phyloP scores from a whole-genome alignment of 495 filamentous ascomycete species.

The Daldinia concentrica region DNA sequence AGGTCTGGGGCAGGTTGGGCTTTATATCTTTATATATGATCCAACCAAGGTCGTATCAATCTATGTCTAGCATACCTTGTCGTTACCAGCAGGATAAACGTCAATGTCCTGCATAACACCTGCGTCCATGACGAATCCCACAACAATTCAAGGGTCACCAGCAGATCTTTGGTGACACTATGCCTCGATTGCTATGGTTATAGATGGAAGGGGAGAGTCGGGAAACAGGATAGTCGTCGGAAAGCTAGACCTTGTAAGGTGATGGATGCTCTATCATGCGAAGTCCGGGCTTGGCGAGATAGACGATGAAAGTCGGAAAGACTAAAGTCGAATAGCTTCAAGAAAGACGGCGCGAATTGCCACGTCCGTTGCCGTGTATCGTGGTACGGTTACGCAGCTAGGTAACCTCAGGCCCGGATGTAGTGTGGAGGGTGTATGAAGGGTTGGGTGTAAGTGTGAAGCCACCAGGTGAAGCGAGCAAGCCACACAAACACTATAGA shows the following conservation, averaged over 20 bases:
- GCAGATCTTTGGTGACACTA: constrained; percentile 40
- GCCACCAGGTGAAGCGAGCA: constrained; percentile 31
- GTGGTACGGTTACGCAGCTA: constrained; percentile 29
- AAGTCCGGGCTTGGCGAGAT: constrained; percentile 36
- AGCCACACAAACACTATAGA: constrained; percentile 30
- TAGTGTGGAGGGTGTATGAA: constrained; percentile 14
- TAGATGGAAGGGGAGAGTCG: constrained; percentile 20
- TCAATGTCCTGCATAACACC: constrained; percentile 51
- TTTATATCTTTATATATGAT: constrained; percentile 18
- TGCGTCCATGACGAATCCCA: constrained; percentile 51
- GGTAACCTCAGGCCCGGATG: constrained; percentile 24
- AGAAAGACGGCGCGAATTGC: constrained; percentile 16
- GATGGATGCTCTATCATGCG: constrained; percentile 30
- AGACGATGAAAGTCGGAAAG: constrained; percentile 25
- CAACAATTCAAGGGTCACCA: constrained; percentile 40
- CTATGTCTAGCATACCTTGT: constrained; percentile 34
- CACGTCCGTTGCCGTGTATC: constrained; percentile 38
- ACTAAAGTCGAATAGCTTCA: background rate
- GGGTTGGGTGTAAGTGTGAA: constrained; percentile 28
- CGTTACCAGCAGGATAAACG: constrained; percentile 48
- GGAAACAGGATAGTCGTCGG: constrained; percentile 24
- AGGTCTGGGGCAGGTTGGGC: constrained; percentile 39
- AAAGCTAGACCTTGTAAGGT: constrained; percentile 29
- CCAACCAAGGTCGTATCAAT: constrained; percentile 18
- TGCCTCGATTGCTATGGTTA: constrained; percentile 32